phyloP scores from a whole-genome alignment of 768 basidiomycete genomes.

The Suillus decipiens region DNA sequence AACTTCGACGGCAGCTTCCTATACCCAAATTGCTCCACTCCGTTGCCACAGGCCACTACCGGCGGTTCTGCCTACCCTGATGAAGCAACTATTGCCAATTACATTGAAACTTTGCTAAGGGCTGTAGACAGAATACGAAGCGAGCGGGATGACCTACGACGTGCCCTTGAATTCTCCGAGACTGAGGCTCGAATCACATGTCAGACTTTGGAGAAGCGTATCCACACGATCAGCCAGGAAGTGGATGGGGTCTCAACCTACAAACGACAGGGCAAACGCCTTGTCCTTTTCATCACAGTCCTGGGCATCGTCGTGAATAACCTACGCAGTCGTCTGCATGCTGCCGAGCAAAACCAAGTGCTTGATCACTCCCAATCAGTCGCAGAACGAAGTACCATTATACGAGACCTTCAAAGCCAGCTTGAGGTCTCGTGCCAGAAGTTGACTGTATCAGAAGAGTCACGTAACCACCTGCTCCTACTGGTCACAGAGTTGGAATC shows the following conservation, averaged over 20 bases:
- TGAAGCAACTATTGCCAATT: slow-evolving; percentile 33
- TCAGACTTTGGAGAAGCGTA: slow-evolving; percentile 56
- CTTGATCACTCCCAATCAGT: slow-evolving; percentile 17
- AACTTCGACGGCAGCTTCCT: slow-evolving; percentile 7
- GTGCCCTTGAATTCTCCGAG: slow-evolving; percentile 68
- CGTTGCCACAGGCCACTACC: slow-evolving; percentile 7
- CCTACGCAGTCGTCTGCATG: slow-evolving; percentile 28
- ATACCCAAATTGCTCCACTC: slow-evolving; percentile 4
- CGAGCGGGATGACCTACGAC: slow-evolving; percentile 64
- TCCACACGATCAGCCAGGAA: slow-evolving; percentile 35
- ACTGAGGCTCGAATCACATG: slow-evolving; percentile 65
- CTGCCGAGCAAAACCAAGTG: slow-evolving; percentile 14
- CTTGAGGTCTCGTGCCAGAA: slow-evolving; percentile 35
- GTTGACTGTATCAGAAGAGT: slow-evolving; percentile 36
- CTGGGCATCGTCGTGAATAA: slow-evolving; percentile 43
- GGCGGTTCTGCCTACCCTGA: slow-evolving; percentile 12
- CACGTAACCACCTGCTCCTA: slow-evolving; percentile 24
- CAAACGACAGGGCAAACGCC: slow-evolving; percentile 25
- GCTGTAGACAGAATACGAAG: slow-evolving; percentile 67
- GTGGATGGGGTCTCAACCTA: slow-evolving; percentile 8
- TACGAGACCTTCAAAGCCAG: slow-evolving; percentile 31
- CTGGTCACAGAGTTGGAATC: slow-evolving; percentile 38
- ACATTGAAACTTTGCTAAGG: slow-evolving; percentile 57
- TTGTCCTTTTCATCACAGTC: slow-evolving; percentile 37
- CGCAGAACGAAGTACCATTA: slow-evolving; percentile 20